Percentiles rank a stretch among this genome's conserved stretches.
These are phyloP conservation scores for Aspergillus wentii DNA, from an alignment of 495 filamentous ascomycete genomes.

Conservation along the genomic window DNA sequence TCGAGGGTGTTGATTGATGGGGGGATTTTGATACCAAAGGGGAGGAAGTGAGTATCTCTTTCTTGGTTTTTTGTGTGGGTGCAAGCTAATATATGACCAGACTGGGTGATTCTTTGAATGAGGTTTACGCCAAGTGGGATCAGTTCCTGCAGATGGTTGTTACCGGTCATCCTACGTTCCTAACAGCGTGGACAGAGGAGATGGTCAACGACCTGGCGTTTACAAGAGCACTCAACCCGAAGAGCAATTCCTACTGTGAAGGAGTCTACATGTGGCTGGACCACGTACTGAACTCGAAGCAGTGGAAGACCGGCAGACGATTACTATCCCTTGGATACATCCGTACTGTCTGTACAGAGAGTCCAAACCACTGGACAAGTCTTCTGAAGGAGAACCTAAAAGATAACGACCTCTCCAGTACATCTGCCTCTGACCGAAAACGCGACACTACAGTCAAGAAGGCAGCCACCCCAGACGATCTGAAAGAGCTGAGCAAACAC, in stretches of 20 bases:
- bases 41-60: constrained; percentile 25
- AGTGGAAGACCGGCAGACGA: constrained; percentile 23
- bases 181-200: constrained; percentile 30
- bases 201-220: constrained; percentile 30
- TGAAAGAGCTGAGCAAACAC: constrained; percentile 20
- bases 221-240: constrained; percentile 7
- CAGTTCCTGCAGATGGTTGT: constrained; percentile 26
- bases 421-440: no score
- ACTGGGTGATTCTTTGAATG: constrained; percentile 25
- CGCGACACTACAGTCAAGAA: no score
- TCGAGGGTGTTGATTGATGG: constrained; percentile 25
- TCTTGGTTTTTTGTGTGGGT: constrained; percentile 1
- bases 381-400: constrained; percentile 12
- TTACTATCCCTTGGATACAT: constrained; percentile 31
- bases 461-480: constrained; percentile 8
- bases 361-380: constrained; percentile 27
- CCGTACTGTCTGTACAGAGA: constrained; percentile 25
- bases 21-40: constrained; percentile 20
- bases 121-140: constrained; percentile 30
- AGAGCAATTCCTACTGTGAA: constrained; percentile 20
- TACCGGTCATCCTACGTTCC: constrained; percentile 23
- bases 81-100: constrained; percentile 12
- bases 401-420: no score
- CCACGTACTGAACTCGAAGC: constrained; percentile 30
- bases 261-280: constrained; percentile 36